Base-by-base conservation (phyloP, 2,329 filamentous ascomycete genomes). In the Cordyceps pruinosa region DNA sequence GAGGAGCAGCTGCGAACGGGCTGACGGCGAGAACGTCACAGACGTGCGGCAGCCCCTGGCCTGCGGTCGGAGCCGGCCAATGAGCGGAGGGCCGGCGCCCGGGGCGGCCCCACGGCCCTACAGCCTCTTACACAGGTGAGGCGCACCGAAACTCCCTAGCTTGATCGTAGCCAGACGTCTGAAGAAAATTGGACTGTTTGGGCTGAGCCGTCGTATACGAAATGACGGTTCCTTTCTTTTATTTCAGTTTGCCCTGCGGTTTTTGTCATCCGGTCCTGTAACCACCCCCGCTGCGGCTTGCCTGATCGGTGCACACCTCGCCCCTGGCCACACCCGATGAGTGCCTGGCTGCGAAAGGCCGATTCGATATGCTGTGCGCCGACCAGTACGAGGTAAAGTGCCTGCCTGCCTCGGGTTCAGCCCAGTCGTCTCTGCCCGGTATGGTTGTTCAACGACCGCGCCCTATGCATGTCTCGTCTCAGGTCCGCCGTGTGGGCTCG, bases 61-160 rank as follows among this genome's bases (percentile, higher is more conserved):
- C 10, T 30, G n/a, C 37, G 44, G 15, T 28, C 10, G 19, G n/a
- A 12, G 12, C 53, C n/a, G 21, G 47, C 55, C 55, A 57, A 57
- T 57, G 46, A 32, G 52, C 23, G 17, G 10, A 7, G 19, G 10
- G 53, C 21, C 41, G n/a, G 19, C 44, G 12, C 12, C 39, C 26
- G 50, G 23, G 12, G 51, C 19, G 45, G 12, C 53, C 19, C 35
- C 53, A 49, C 47, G n/a, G 23, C 32, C 25, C 26, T n/a, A 26
- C 34, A 19, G 30, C 35, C 56, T 57, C 56, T 57, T 35, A 57
- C 56, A 57, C 30, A 52, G 48, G 41, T 57, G 56, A 57, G 25
- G 56, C 56, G 47, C 32, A 19, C 45, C 45, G 30, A 46, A 32
- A 46, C 30, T 25, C 12, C 25, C 39, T n/a, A n/a, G n/a, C 19